Base-by-base conservation (phyloP, 2,329 filamentous ascomycete genomes). In the Cladosporium sp. region DNA sequence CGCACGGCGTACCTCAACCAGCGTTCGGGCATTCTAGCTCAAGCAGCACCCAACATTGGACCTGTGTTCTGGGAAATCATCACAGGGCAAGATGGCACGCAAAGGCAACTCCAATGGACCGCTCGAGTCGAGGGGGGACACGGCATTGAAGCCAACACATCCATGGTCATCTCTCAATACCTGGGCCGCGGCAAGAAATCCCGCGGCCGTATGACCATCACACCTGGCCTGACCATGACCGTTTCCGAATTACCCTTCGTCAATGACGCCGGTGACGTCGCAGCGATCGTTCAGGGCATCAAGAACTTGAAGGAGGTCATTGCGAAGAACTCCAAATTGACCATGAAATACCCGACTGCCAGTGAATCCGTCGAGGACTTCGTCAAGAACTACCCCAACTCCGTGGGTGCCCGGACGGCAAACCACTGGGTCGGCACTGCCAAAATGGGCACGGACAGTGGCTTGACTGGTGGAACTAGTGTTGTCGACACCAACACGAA, bases 51-150 rank as follows among this genome's bases (percentile, higher is more conserved):
- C 17, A 83, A 85, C 65, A 83, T 86, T 50, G 80, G 81, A 0
- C 78, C 82, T 17, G 72, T 83, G 65, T 79, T 77, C 64, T 84
- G 77, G 74, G 80, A 84, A 54, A 76, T 81, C 54, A 77, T 85
- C 61, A 65, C 66, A 51, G 73, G 72, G 19, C 61, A 67, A 7
- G 83, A 88, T 57, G 81, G 81, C 18, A 77, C 82, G 49, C 75
- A 78, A 7, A 76, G 83, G 40, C 80, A 85, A 59, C 70, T 86
- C n/a, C 83, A 86, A 62, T 86, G 80, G 74, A 86, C 83, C 7
- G 77, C 82, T 34, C 77, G 83, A 55, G 82, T 85, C 22, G 82
- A 85, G 56, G 78, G 75, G 17, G 76, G 77, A 34, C 71, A 75
- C 39, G 75, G 71, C 47, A 61, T 65, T 40, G 65, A 63, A 22